A percentile compares a stretch with the other conserved stretches of the same genome.
These are phyloP conservation scores for Fusarium devonianum DNA, from an alignment of 2,329 filamentous ascomycete genomes.

Conservation along the genomic window DNA sequence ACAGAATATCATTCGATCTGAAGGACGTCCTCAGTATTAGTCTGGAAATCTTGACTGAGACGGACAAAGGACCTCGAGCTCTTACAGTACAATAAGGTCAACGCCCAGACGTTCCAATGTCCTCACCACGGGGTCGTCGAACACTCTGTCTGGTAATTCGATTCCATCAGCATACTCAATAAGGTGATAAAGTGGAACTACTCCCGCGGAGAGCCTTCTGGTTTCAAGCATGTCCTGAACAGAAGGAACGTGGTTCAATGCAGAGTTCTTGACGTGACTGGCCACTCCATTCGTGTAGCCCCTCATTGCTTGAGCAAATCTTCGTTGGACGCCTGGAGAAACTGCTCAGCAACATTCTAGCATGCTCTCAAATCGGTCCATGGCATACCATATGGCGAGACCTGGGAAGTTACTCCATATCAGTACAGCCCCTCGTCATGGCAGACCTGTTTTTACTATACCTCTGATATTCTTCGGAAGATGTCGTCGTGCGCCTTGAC, in stretches of 20 bases:
- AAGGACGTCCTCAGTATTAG: neutral
- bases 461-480: neutral
- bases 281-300: neutral
- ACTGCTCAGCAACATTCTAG: neutral
- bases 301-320: neutral
- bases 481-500: neutral
- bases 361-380: no score
- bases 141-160: neutral
- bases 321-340: neutral
- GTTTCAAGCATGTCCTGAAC: neutral
- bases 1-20: neutral
- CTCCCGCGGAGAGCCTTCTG: neutral
- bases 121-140: neutral
- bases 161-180: neutral
- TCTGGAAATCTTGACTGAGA: neutral
- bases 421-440: no score
- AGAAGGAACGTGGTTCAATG: neutral
- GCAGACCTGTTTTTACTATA: neutral
- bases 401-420: neutral
- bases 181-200: neutral
- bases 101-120: neutral
- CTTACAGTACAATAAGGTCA: neutral
- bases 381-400: neutral
- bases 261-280: neutral
- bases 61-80: neutral